phyloP scores from a whole-genome alignment of 805 yeast genomes.

The Kodamaea kakaduensis region DNA sequence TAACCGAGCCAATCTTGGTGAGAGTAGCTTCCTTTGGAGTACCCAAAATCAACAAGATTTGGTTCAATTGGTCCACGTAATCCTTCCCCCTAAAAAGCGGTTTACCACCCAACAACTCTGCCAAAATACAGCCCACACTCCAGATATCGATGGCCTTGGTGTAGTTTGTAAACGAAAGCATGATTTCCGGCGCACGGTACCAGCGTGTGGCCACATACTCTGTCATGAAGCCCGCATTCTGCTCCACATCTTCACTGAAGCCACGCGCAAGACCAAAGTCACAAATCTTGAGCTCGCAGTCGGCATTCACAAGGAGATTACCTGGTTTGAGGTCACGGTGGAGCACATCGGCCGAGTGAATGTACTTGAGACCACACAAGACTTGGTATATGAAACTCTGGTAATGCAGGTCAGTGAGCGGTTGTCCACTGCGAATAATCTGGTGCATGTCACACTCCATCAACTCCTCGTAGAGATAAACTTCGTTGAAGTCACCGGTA shows the following conservation, averaged over 20 bases:
- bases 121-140: slow-evolving; percentile 97
- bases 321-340: slow-evolving; percentile 96
- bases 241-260: slow-evolving; percentile 73
- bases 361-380: slow-evolving; percentile 82
- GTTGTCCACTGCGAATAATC: slow-evolving; percentile 89
- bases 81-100: slow-evolving; percentile 95
- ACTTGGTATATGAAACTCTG: slow-evolving; percentile 91
- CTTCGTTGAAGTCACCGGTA: slow-evolving; percentile 75
- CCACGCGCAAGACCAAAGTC: slow-evolving; percentile 97
- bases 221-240: slow-evolving; percentile 89
- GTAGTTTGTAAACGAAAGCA: slow-evolving; percentile 89
- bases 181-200: slow-evolving; percentile 98
- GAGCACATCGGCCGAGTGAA: slow-evolving; percentile 88
- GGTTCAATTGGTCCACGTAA: slow-evolving; percentile 90
- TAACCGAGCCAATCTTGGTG: slow-evolving; percentile 61
- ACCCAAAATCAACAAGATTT: slow-evolving; percentile 83
- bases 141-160: slow-evolving; percentile 96
- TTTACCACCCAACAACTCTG: slow-evolving; percentile 85
- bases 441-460: slow-evolving; percentile 99
- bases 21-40: slow-evolving; percentile 64
- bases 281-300: slow-evolving; percentile 93
- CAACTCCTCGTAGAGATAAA: slow-evolving; percentile 89
- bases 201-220: slow-evolving; percentile 98
- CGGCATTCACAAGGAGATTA: slow-evolving; percentile 87
- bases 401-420: slow-evolving; percentile 90